Percentiles rank a stretch among this genome's conserved stretches.
Conservation (phyloP, 179 eudicot genomes). For the Camellia oleifera region DNA sequence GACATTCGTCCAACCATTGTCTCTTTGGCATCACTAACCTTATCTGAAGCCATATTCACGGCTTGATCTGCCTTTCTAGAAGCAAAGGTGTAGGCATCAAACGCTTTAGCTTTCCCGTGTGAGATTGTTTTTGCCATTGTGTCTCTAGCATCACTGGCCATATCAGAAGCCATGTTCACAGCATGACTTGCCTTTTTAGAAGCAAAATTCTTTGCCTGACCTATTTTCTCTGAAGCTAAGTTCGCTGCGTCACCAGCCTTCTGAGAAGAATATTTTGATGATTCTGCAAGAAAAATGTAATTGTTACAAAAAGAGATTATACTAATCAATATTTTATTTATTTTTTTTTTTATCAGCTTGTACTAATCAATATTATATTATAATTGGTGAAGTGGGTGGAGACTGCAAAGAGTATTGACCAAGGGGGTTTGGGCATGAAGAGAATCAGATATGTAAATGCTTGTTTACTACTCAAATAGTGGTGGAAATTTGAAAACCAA, state of each 20-base stretch:
- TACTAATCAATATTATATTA: no score
- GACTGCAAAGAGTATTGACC: no score
- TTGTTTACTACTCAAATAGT: no score
- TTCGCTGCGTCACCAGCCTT: constrained; percentile 22
- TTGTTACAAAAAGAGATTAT: neutral
- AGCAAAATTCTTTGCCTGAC: constrained; percentile 17
- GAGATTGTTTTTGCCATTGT: neutral
- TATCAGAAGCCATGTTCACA: constrained; percentile 12
- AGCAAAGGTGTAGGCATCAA: neutral
- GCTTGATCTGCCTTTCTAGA: constrained; percentile 23
- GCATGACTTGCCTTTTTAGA: neutral
- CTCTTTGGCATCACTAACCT: constrained; percentile 10
- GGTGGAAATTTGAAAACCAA: no score
- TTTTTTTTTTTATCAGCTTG: no score
- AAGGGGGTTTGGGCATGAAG: no score
- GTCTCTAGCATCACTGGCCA: constrained; percentile 14
- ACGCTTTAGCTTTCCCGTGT: constrained; percentile 18
- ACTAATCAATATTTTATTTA: no score
- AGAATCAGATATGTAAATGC: no score
- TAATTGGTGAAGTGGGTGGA: no score
- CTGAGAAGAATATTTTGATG: constrained; percentile 25
- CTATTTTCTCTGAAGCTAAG: constrained; percentile 10
- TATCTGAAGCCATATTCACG: constrained; percentile 14
- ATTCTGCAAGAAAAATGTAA: constrained; percentile 16
- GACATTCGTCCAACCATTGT: constrained; percentile 1